Percentiles rank a stretch among this genome's conserved stretches.
These are phyloP conservation scores for Prunus dulcis DNA, from an alignment of 306 rosid genomes.

Conservation along the genomic window DNA sequence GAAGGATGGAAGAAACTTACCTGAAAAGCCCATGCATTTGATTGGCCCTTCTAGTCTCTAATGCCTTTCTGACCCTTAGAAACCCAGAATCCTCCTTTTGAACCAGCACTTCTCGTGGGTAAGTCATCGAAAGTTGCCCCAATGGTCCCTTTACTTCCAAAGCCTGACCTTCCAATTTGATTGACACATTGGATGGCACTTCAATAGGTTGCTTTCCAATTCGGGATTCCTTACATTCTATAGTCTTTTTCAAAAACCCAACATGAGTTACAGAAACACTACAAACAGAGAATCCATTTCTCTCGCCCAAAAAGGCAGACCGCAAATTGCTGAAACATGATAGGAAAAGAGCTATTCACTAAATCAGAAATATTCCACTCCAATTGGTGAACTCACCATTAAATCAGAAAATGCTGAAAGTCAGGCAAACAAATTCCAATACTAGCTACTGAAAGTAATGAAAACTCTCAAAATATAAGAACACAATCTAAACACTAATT, in stretches of 20 bases:
- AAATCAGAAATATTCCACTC: constrained; percentile 10
- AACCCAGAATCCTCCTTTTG: constrained; percentile 63
- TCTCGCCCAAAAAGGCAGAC: constrained; percentile 65
- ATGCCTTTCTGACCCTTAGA: constrained; percentile 59
- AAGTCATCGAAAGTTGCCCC: constrained; percentile 73
- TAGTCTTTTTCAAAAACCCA: constrained; percentile 47
- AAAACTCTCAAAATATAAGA: background rate
- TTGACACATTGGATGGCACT: constrained; percentile 71
- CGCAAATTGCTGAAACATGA: constrained; percentile 69
- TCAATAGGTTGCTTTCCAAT: constrained; percentile 84
- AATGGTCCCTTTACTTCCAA: constrained; percentile 85
- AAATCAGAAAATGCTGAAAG: too few relatives aligned
- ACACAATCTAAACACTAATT: background rate
- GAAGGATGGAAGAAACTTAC: constrained; percentile 39
- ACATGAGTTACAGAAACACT: constrained; percentile 37
- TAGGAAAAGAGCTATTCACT: constrained; percentile 13
- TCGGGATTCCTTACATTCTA: constrained; percentile 86
- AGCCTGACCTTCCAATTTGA: constrained; percentile 38
- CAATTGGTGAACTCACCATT: constrained; percentile 2
- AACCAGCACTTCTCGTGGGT: constrained; percentile 78
- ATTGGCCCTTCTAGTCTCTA: constrained; percentile 84
- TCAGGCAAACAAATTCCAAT: background rate
- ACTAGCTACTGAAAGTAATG: background rate
- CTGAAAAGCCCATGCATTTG: constrained; percentile 98
- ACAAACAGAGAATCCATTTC: constrained; percentile 39